Percentiles rank a stretch among this genome's conserved stretches.
phyloP scores from a whole-genome alignment of 1,139 yeast genomes.

The Sugiyamaella japonica region DNA sequence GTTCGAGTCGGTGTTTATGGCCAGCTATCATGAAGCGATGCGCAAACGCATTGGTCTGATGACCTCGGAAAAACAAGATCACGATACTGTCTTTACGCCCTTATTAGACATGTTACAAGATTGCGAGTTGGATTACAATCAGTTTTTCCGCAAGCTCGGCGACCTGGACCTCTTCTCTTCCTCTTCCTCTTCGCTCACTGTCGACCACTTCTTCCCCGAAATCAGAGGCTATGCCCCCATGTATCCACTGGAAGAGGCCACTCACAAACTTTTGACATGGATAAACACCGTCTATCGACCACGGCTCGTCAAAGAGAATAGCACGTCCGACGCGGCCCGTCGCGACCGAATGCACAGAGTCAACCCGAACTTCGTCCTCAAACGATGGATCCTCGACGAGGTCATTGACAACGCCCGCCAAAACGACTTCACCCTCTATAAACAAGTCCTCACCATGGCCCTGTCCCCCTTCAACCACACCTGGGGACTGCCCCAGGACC shows the following conservation, averaged over 20 bases:
- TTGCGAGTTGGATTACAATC: conserved; percentile 74
- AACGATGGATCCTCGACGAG: conserved; percentile 85
- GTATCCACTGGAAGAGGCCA: conserved; percentile 38
- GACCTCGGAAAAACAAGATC: conserved; percentile 45
- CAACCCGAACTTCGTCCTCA: conserved; percentile 81
- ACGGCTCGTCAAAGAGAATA: conserved; percentile 45
- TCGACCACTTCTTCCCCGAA: conserved; percentile 43
- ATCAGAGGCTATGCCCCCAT: conserved; percentile 36
- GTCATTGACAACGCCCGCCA: conserved; percentile 51
- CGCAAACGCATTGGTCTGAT: conserved; percentile 67
- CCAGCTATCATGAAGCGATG: conserved; percentile 59
- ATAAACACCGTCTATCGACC: conserved; percentile 40
- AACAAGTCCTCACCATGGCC: conserved; percentile 40
- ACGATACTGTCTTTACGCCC: conserved; percentile 55
- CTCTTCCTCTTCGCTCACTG: conserved; percentile 31
- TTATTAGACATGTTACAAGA: conserved; percentile 61
- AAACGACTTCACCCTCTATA: conserved; percentile 34
- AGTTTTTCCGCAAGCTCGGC: conserved; percentile 69
- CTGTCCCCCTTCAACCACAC: conserved; percentile 41
- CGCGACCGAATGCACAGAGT: conserved; percentile 44
- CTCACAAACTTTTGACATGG: conserved; percentile 43
- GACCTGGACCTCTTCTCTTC: conserved; percentile 36
- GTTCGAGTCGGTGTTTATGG: conserved; percentile 62
- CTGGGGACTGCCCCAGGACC: conserved; percentile 36
- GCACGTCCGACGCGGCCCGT: conserved; percentile 43